Conservation (phyloP, 176 grass and related monocot species). For the Avena atlantica region DNA sequence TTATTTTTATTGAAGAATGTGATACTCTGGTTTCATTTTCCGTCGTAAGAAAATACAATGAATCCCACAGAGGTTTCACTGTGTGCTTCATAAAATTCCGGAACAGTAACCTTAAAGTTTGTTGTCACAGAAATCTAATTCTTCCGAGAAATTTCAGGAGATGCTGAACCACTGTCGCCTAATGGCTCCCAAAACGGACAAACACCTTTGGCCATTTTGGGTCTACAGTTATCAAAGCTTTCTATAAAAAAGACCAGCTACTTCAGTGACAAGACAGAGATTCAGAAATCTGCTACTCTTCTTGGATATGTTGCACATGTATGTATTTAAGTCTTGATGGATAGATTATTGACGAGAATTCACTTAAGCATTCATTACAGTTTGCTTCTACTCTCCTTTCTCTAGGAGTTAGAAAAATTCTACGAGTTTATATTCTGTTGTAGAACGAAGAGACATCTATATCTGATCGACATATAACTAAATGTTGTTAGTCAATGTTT, state of each 20-base stretch:
- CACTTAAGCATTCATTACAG: not conserved
- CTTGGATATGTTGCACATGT: conserved; percentile 91
- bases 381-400: conserved; percentile 15
- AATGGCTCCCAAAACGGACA: conserved; percentile 54
- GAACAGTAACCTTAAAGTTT: not conserved
- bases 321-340: conserved; percentile 46
- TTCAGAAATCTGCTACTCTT: conserved; percentile 69
- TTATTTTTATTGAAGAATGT: not conserved
- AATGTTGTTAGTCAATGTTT: not conserved
- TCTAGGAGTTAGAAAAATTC: not conserved
- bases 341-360: conserved; percentile 23
- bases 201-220: conserved; percentile 65
- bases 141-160: conserved; percentile 55
- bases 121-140: conserved; percentile 34
- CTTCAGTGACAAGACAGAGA: conserved; percentile 83
- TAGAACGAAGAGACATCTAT: conserved; percentile 17
- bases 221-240: conserved; percentile 64
- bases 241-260: conserved; percentile 69
- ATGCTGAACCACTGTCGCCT: conserved; percentile 39
- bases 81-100: not conserved
- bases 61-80: not conserved
- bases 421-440: not conserved
- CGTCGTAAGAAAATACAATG: not conserved
- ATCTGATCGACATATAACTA: conserved; percentile 7
- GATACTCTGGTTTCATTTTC: not conserved